Conservation (phyloP, 768 basidiomycete species). For the Tricholoma hemisulphureum region DNA sequence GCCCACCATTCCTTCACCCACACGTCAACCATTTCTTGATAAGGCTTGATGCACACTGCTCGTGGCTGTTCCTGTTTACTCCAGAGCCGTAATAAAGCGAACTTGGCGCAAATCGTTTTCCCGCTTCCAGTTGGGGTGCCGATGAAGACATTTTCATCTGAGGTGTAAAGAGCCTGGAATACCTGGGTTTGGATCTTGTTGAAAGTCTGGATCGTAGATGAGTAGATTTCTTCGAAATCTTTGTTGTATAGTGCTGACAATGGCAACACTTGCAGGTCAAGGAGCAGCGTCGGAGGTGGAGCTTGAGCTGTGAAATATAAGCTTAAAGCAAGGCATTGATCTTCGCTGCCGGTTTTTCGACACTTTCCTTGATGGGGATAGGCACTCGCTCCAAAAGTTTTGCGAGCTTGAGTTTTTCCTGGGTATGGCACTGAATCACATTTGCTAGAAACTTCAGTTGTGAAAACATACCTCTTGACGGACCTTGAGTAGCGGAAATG, state of each 20-base stretch:
- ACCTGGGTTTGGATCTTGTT: constrained; percentile 99
- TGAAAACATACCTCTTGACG: constrained; percentile 53
- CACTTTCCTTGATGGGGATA: constrained; percentile 94
- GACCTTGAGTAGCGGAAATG: constrained; percentile 41
- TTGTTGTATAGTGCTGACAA: constrained; percentile 90
- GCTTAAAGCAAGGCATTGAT: constrained; percentile 95
- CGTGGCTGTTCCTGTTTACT: constrained; percentile 77
- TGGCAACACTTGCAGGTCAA: constrained; percentile 89
- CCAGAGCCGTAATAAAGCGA: constrained; percentile 94
- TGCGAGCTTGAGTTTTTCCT: constrained; percentile 84
- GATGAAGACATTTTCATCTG: constrained; percentile 95
- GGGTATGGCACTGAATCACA: not conserved
- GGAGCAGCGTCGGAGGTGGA: constrained; percentile 85
- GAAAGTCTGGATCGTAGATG: constrained; percentile 76
- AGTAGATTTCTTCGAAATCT: constrained; percentile 87
- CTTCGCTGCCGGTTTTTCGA: constrained; percentile 95
- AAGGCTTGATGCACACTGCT: constrained; percentile 96
- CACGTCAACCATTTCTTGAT: constrained; percentile 95
- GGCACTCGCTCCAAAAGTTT: constrained; percentile 93
- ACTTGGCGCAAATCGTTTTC: constrained; percentile 97
- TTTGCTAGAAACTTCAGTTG: constrained; percentile 20
- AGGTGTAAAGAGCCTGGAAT: constrained; percentile 95
- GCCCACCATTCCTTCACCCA: constrained; percentile 85
- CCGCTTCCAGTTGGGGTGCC: constrained; percentile 96
- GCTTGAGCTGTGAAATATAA: constrained; percentile 90